Evolutionary conservation across 2,329 filamentous ascomycete species (phyloP), one percentile per base, ranked within the genome.

Genomic region (Ascochyta koolunga): DNA sequence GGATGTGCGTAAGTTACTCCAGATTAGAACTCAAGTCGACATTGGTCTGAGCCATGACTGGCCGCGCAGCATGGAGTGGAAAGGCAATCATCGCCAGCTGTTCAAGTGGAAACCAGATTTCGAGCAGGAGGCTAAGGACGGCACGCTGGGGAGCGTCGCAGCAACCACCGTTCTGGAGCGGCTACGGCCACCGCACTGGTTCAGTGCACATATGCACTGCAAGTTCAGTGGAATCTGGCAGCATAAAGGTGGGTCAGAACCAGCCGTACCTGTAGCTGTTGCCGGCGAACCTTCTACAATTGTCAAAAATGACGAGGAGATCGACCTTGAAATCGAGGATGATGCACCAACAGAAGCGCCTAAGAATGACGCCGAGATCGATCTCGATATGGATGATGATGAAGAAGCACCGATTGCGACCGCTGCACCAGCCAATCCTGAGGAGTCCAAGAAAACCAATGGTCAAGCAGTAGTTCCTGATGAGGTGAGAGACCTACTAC

Each of bases 21-120:
- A 93, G 67, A 69, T 98, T 27, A 84, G 86, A n/a, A 90, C 89
- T 16, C 93, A 96, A 68, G 87, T 98, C 32, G 95, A 99, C 63
- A 79, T 99, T 38, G 92, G 93, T 2, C 76, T 99, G 47, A 97
- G 93, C 64, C 95, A 99, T 70, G 95, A 99, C 77, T 99, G 95
- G 95, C 95, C 95, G 0, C 85, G 88, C 43, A 87, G 83, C 0
- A 85, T 98, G 48, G 95, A 96, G 76, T 86, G 85, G 70, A 83
- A 86, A 59, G 95, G 95, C 5, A 82, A 98, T 69, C 77, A 82
- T 40, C 76, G 82, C 41, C 77, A 79, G 36, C 78, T 99, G 1
- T 96, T 92, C 71, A 79, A 77, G 25, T 83, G 80, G 70, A 98
- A 98, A 78, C 82, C 82, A 0, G 81, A 86, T 65, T 95, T 98